A percentile compares a stretch with the other conserved stretches of the same genome.
Evolutionary conservation across 2,329 filamentous ascomycete species (phyloP).

Genomic region (Fusarium odoratissimum): DNA sequence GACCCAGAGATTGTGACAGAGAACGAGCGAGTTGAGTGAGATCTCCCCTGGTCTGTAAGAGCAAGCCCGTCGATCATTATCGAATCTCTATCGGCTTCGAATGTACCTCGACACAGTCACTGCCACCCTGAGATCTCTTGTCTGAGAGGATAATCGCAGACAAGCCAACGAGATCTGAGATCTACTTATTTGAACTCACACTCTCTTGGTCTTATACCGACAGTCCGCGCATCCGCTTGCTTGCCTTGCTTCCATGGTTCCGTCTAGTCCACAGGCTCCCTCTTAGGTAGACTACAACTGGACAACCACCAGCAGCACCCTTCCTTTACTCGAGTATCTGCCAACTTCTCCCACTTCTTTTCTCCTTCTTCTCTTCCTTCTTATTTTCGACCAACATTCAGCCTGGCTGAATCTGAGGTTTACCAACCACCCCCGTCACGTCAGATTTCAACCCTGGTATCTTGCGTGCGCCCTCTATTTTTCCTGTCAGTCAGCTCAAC

Average conservation of each 20-base stretch:
- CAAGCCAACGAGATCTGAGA: slow-evolving; percentile 19
- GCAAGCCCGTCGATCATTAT: slow-evolving; percentile 33
- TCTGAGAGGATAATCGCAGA: slow-evolving; percentile 5
- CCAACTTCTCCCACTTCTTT: slow-evolving; percentile 32
- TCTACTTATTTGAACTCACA: slow-evolving; percentile 13
- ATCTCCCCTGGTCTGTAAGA: slow-evolving; percentile 37
- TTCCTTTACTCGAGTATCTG: slow-evolving; percentile 26
- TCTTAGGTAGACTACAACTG: slow-evolving; percentile 33
- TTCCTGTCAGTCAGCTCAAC: slow-evolving; percentile 13
- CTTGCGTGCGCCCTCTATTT: slow-evolving; percentile 23
- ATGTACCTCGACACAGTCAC: not conserved
- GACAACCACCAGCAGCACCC: slow-evolving; percentile 17
- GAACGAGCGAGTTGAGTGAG: slow-evolving; percentile 25
- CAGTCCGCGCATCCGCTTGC: slow-evolving; percentile 16
- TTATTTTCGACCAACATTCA: slow-evolving; percentile 1
- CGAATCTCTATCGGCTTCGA: not conserved
- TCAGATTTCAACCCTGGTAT: slow-evolving; percentile 32
- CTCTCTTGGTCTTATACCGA: not conserved
- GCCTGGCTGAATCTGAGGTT: slow-evolving; percentile 17
- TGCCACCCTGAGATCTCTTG: slow-evolving; percentile 5
- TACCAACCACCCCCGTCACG: slow-evolving; percentile 29
- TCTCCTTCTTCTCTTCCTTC: slow-evolving; percentile 17
- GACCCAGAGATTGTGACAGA: slow-evolving; percentile 27
- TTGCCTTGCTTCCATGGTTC: slow-evolving; percentile 29
- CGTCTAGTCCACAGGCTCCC: slow-evolving; percentile 10